Percentiles rank a stretch among this genome's conserved stretches.
Evolutionary conservation across 257 asterid species (phyloP).

Genomic region (Solanum phureja): DNA sequence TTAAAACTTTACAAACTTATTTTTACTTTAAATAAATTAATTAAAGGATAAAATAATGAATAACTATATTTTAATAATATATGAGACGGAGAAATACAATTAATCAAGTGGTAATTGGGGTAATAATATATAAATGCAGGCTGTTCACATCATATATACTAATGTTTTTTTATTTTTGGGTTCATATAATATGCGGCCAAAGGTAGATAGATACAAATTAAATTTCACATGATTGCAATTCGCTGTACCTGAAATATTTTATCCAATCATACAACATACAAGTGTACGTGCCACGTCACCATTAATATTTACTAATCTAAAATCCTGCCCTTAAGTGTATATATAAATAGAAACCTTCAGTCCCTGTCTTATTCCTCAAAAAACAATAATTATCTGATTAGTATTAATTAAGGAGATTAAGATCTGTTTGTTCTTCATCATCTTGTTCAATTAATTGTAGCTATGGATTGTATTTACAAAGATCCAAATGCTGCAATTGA

Average conservation of each 20-base stretch:
- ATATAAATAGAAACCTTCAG: background rate
- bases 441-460: background rate
- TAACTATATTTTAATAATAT: too few relatives aligned
- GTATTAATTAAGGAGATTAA: background rate
- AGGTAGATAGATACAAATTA: background rate
- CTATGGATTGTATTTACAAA: conserved; percentile 68
- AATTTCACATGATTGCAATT: background rate
- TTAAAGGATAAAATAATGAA: background rate
- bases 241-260: background rate
- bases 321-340: background rate
- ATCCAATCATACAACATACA: background rate
- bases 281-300: background rate
- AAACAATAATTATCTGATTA: background rate
- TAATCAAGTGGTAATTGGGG: background rate
- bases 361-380: background rate
- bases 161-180: too few relatives aligned
- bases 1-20: too few relatives aligned
- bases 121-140: background rate
- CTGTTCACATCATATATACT: background rate
- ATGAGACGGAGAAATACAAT: background rate
- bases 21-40: too few relatives aligned
- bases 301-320: background rate
- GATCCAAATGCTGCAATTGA: conserved; percentile 60
- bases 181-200: background rate
- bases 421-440: background rate